Base-by-base conservation (phyloP, 169 alveolate genomes). In the Eimeria acervulina region DNA sequence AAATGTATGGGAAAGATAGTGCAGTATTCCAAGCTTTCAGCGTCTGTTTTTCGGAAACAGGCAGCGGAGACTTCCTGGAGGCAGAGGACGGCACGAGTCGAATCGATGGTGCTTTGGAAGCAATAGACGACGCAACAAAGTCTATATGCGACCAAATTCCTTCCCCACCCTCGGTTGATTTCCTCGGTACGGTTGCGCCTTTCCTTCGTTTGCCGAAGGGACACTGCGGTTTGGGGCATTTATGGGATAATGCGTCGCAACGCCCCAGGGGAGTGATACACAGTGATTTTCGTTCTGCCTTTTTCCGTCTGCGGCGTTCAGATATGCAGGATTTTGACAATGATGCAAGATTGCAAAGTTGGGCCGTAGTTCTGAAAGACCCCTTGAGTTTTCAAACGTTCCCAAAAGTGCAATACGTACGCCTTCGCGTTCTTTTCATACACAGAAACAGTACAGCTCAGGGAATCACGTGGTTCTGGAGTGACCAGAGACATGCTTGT, bases 61-160 rank as follows among this genome's bases (percentile, higher is more conserved):
- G 91, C 44, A 83, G 74, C 59, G 91, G 91, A n/a, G 91, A 83
- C 33, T 33, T 83, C 17, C 72, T 83, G 33, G 36, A 83, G 74
- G 36, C n/a, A 21, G 91, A 51, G 31, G 91, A 55, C 47, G 91
- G 91, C 33, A 47, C 91, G 17, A 83, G 31, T 31, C 52, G 33
- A 83, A 55, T 83, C 15, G 91, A 83, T 17, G 23, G 42, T 8
- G n/a, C 52, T 13, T 26, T 83, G 10, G 91, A 21, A 21, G 52
- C 13, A 47, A 44, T 83, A 36, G 76, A 83, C 31, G 19, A 10
- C 6, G 42, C 59, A 55, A 55, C 28, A 38, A 28, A n/a, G 91
- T 31, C 51, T 28, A 51, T 83, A 55, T 83, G 91, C 51, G 19
- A 83, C 0, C 19, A 17, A 59, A 47, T 83, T 36, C 91, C 91